Evolutionary conservation across 352 stramenopile species (phyloP).

Genomic region (Vaucheria bursata): DNA sequence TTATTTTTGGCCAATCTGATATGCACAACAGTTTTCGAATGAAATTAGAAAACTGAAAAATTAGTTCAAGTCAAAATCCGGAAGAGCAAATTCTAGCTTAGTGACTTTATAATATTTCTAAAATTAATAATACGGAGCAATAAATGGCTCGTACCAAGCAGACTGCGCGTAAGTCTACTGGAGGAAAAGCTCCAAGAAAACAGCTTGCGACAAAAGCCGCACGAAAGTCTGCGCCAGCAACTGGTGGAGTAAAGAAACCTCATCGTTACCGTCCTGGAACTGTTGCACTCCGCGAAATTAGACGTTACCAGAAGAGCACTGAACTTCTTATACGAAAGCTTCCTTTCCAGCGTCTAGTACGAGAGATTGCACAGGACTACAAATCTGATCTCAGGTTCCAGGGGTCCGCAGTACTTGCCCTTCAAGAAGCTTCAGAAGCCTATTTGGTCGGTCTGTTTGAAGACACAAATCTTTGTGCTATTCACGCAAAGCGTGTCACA

Average conservation of each 20-base stretch:
- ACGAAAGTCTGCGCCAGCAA: constrained; percentile 78
- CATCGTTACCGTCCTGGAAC: no score
- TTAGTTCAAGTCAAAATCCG: no score
- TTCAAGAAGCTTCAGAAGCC: neutral
- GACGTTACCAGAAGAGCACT: constrained; percentile 81
- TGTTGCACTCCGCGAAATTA: constrained; percentile 79
- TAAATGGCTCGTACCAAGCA: constrained; percentile 86
- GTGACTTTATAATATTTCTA: no score
- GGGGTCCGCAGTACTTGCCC: constrained; percentile 59
- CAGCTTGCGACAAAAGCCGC: constrained; percentile 47
- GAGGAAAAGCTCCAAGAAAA: constrained; percentile 82
- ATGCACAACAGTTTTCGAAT: no score
- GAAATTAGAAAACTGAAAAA: no score
- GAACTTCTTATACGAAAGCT: constrained; percentile 82
- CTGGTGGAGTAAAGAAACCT: constrained; percentile 85
- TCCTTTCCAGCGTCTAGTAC: constrained; percentile 76
- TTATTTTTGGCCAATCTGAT: no score
- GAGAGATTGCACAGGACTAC: constrained; percentile 90
- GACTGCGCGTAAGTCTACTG: constrained; percentile 82
- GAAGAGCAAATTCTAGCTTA: no score
- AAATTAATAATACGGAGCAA: no score
- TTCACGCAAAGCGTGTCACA: no score
- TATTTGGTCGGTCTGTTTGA: no score
- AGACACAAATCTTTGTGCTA: no score
- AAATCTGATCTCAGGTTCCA: constrained; percentile 83